Percentiles rank a stretch among this genome's conserved stretches.
Conservation (phyloP, 2,329 filamentous ascomycete genomes). For the Thielaviopsis musarum region DNA sequence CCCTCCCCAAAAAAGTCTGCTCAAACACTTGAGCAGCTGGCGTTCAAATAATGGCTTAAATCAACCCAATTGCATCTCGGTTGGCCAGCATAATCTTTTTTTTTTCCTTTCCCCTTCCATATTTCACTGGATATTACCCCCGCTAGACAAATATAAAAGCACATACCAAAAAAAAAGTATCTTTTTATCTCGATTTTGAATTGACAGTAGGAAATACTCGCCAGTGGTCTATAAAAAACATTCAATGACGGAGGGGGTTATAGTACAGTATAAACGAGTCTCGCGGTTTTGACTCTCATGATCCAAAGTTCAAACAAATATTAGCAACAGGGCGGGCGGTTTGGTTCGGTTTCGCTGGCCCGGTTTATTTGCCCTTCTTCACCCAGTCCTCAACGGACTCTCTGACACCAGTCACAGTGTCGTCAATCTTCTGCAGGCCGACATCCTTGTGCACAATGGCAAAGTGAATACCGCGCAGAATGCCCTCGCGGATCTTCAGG, state of each 20-base stretch:
- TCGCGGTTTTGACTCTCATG: background rate
- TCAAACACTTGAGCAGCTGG: background rate
- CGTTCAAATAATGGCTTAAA: background rate
- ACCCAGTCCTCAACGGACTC: slow-evolving; percentile 78
- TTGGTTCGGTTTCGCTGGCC: too few relatives aligned
- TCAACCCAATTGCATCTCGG: background rate
- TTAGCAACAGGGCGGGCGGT: background rate
- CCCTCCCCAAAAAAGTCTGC: slow-evolving; percentile 1
- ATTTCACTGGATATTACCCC: background rate
- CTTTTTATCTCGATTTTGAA: slow-evolving; percentile 5
- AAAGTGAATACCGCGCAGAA: slow-evolving; percentile 54
- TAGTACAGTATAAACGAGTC: slow-evolving; percentile 9
- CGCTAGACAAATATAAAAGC: background rate
- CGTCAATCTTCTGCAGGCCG: slow-evolving; percentile 56
- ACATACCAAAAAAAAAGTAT: background rate
- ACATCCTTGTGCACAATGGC: slow-evolving; percentile 59
- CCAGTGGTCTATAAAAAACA: slow-evolving; percentile 9
- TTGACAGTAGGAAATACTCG: slow-evolving; percentile 7
- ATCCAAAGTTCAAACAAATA: background rate
- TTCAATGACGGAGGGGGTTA: slow-evolving; percentile 7
- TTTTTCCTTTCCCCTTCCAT: background rate
- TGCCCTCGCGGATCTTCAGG: slow-evolving; percentile 48
- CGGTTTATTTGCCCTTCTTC: slow-evolving; percentile 61
- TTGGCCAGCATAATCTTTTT: background rate
- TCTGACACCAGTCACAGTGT: slow-evolving; percentile 60